Evolutionary conservation across 257 asterid species (phyloP).

Genomic region (Schizonepeta tenuifolia): DNA sequence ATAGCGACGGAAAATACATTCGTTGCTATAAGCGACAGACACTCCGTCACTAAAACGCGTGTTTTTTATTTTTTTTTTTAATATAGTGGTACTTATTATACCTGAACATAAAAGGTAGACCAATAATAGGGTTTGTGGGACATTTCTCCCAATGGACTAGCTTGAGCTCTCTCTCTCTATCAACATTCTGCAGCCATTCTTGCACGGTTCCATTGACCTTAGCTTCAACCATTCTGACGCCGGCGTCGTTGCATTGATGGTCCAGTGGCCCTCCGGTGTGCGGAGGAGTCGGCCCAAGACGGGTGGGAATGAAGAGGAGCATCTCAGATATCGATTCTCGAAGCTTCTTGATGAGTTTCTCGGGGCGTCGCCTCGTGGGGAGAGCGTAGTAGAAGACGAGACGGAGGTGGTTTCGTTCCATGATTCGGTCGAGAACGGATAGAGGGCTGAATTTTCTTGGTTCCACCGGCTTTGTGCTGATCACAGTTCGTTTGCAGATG

Average conservation of each 20-base stretch:
- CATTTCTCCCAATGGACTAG: conserved; percentile 68
- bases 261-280: conserved; percentile 51
- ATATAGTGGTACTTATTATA: too few relatives aligned
- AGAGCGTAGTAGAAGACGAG: conserved; percentile 49
- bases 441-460: conserved; percentile 47
- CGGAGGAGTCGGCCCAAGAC: conserved; percentile 51
- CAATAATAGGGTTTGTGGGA: conserved; percentile 55
- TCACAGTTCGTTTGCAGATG: conserved; percentile 55
- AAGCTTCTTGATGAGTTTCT: conserved; percentile 45
- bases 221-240: conserved; percentile 59
- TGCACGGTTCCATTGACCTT: conserved; percentile 47
- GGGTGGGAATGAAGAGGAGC: conserved; percentile 45
- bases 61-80: too few relatives aligned
- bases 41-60: too few relatives aligned
- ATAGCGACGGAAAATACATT: too few relatives aligned
- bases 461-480: conserved; percentile 54
- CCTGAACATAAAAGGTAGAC: conserved; percentile 73
- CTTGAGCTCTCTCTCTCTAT: conserved; percentile 63
- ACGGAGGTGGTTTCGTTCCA: conserved; percentile 52
- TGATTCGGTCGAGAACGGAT: conserved; percentile 57
- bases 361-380: conserved; percentile 31
- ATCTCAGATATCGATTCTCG: conserved; percentile 45
- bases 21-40: too few relatives aligned
- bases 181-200: conserved; percentile 58
- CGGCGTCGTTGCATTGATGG: conserved; percentile 66